Evolutionary conservation across 768 basidiomycete genomes (phyloP), one percentile per base, ranked within the genome.

Genomic region (Lactarius evosmus): DNA sequence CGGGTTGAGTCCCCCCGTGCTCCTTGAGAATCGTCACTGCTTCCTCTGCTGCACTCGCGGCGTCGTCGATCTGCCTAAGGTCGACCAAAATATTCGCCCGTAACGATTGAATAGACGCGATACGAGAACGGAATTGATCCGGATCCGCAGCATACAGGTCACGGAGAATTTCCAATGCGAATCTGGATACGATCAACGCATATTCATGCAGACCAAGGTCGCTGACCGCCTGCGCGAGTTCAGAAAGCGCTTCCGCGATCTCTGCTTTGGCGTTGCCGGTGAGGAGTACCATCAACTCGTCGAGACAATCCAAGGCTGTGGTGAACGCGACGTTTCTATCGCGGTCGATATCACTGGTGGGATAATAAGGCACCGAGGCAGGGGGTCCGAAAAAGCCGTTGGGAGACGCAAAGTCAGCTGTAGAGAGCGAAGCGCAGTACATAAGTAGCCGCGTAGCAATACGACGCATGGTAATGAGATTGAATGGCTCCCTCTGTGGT

Each of bases 211-310:
- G 27, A 22, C 63, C 63, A 12, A 65, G n/a, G 40, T 65, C 63
- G n/a, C 12, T 65, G 49, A 65, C 40, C 19, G 63, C 59, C 29
- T 65, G 63, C 4, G 63, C 38, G 30, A 65, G 59, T 32, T 56
- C 55, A 9, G 32, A 29, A 41, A 52, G 46, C 55, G 41, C 40
- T 12, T 2, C 38, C 3, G 59, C 49, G n/a, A 65, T 41, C 32
- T 7, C 9, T 5, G 16, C 9, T 33, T 61, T 36, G 12, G 41
- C 33, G 3, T 41, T 34, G 29, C 25, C 40, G 1, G 17, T 27
- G 33, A 55, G 49, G 17, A 50, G 9, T 27, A 2, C 34, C 14
- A 44, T 36, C 8, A 65, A 3, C 3, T 60, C 55, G 12, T 65
- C 59, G 4, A 61, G 34, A 27, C 38, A 61, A 30, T 61, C 49